Conservation (phyloP, 176 grass and related monocot species). For the Carex myosuroides region DNA sequence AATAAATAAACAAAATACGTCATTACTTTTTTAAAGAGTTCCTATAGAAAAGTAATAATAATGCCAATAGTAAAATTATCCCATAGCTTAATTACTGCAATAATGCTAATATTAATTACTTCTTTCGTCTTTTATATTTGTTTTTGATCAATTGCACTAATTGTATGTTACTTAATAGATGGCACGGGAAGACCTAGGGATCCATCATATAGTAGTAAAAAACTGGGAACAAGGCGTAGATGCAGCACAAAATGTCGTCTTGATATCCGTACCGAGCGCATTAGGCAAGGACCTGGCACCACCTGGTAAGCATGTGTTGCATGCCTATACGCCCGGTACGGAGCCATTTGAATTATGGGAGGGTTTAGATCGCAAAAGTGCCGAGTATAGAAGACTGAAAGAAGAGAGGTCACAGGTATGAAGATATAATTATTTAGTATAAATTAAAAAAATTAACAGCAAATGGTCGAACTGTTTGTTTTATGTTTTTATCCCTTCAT, state of each 20-base stretch:
- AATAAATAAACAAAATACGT: not conserved
- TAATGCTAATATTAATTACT: not conserved
- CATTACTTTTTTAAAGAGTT: not conserved
- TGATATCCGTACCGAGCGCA: conserved; percentile 84
- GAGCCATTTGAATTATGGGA: conserved; percentile 90
- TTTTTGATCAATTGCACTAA: not conserved
- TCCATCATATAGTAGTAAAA: conserved; percentile 91
- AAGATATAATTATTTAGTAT: not conserved
- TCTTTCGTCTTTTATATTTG: not conserved
- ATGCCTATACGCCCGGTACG: conserved; percentile 92
- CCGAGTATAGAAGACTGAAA: conserved; percentile 64
- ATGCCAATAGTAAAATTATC: not conserved
- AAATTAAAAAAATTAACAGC: not conserved
- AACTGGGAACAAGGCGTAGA: conserved; percentile 84
- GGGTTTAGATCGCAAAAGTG: conserved; percentile 62
- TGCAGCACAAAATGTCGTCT: conserved; percentile 72
- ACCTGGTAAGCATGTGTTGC: conserved; percentile 71
- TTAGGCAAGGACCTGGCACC: conserved; percentile 65
- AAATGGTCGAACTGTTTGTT: not conserved
- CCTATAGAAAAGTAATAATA: not conserved
- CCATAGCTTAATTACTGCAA: not conserved
- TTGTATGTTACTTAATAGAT: conserved; percentile 4
- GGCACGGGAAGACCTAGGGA: conserved; percentile 66
- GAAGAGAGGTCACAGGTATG: conserved; percentile 83
- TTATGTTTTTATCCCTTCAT: not conserved